Base-by-base conservation (phyloP, 305 asterid species). In the Striga hermonthica region DNA sequence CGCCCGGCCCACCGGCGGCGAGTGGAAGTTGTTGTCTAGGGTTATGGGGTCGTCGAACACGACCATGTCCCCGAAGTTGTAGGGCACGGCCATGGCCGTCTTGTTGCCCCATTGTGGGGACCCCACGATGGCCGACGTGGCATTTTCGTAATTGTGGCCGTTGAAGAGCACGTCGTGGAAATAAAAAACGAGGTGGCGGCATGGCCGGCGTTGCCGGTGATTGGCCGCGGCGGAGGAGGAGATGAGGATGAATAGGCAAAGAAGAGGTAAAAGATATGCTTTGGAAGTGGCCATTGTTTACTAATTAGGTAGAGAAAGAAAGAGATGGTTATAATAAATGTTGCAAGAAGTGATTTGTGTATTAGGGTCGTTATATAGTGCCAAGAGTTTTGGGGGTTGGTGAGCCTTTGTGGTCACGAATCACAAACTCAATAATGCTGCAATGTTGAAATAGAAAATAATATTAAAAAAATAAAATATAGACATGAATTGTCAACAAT, bases 131-230 rank as follows among this genome's bases (percentile, higher is more conserved):
- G 78, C 78, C 0, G 95, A 9, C 0, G 95, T 86, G 49, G 95
- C 87, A 43, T 84, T 86, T 22, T 68, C 7, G 54, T 73, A 59
- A 43, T 86, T 86, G 10, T 77, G 0, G 2, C 95, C 95, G 1
- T 80, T 44, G 83, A 67, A 82, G 9, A 84, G 71, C 12, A 86
- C 66, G 78, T 86, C 90, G 53, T 86, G 90, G 75, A 84, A 84
- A 62, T 60, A 84, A 67, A 82, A 81, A 5, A 41, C 47, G 47
- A 41, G 47, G 3, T 41, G 10, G 10, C 47, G 47, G 10, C 47
- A 41, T 10, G 47, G 47, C 10, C 9, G 47, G 47, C 47, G 47
- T 41, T 8, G 9, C 3, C 47, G 47, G 47, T 8, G 47, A 0
- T 41, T 41, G 47, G 47, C 47, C 9, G 47, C 7, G 47, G 43